phyloP scores from a whole-genome alignment of 2,329 filamentous ascomycete species.

The Monosporascus cannonballus region DNA sequence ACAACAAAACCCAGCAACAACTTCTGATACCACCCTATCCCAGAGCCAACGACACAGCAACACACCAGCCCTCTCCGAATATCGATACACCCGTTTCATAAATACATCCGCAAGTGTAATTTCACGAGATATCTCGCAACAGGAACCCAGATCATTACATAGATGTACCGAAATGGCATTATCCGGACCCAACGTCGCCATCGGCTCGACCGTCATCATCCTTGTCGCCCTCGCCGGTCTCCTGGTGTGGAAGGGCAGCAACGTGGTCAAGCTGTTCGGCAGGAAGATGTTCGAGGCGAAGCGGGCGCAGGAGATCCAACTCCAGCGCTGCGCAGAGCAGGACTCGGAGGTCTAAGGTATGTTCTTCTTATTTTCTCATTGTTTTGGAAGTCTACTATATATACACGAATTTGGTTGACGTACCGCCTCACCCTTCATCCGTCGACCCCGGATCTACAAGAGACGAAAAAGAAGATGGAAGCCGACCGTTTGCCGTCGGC shows the following conservation, averaged over 20 bases:
- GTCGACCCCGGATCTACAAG: background rate
- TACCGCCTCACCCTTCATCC: no score
- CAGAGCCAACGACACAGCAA: no score
- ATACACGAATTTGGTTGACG: no score
- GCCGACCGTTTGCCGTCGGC: background rate
- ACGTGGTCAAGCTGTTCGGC: conserved; percentile 17
- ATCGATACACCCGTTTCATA: no score
- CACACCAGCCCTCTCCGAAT: no score
- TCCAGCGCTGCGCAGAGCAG: conserved; percentile 1
- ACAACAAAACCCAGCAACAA: no score
- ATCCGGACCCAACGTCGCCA: conserved; percentile 14
- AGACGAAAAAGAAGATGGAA: background rate
- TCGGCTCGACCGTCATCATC: conserved; percentile 24
- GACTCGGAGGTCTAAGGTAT: conserved; percentile 7
- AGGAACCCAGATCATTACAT: background rate
- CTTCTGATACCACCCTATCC: no score
- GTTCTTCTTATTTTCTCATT: background rate
- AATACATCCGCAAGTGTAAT: no score
- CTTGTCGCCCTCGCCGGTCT: conserved; percentile 14
- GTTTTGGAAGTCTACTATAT: background rate
- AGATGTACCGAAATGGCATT: conserved; percentile 5
- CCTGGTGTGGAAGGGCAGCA: conserved; percentile 17
- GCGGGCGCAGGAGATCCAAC: conserved; percentile 7
- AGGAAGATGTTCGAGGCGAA: conserved; percentile 15
- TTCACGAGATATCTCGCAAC: background rate